phyloP scores from a whole-genome alignment of 1,284 basidiomycete genomes.

The Bondarzewia mesenterica region DNA sequence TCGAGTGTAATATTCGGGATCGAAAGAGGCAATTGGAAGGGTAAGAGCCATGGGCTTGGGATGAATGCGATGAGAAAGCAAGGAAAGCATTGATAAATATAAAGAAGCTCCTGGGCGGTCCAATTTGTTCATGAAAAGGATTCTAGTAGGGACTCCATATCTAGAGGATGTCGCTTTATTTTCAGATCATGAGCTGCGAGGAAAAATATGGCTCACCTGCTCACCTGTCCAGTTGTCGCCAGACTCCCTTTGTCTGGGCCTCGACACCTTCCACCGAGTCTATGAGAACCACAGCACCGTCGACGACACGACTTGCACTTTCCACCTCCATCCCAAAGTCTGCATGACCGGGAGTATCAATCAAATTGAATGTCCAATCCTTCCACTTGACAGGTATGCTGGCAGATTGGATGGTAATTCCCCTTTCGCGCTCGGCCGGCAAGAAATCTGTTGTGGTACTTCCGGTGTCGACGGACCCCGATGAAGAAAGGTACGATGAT shows the following conservation, averaged over 20 bases:
- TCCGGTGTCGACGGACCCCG: conserved; percentile 83
- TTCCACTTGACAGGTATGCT: conserved; percentile 90
- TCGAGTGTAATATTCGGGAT: conserved; percentile 50
- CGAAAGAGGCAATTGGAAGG: conserved; percentile 72
- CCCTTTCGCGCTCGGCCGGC: conserved; percentile 81
- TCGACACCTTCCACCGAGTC: conserved; percentile 91
- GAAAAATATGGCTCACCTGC: conserved; percentile 22
- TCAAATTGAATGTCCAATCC: conserved; percentile 75
- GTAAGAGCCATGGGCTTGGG: conserved; percentile 65
- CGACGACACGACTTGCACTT: conserved; percentile 82
- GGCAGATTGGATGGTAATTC: conserved; percentile 88
- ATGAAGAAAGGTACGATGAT: conserved; percentile 63
- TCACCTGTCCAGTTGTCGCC: conserved; percentile 79
- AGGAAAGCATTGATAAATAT: conserved; percentile 57
- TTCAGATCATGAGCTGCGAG: neutral
- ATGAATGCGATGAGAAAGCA: conserved; percentile 70
- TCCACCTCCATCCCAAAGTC: conserved; percentile 96
- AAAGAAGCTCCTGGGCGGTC: conserved; percentile 81
- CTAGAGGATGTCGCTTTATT: conserved; percentile 27
- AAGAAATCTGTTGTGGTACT: conserved; percentile 89
- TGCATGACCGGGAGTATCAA: conserved; percentile 88
- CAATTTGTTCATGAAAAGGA: conserved; percentile 85
- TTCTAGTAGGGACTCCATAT: conserved; percentile 68
- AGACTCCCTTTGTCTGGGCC: conserved; percentile 84
- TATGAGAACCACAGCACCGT: conserved; percentile 82